These are phyloP conservation scores for Botryotinia globosa DNA, from an alignment of 2,329 filamentous ascomycete genomes.

Conservation along the genomic window DNA sequence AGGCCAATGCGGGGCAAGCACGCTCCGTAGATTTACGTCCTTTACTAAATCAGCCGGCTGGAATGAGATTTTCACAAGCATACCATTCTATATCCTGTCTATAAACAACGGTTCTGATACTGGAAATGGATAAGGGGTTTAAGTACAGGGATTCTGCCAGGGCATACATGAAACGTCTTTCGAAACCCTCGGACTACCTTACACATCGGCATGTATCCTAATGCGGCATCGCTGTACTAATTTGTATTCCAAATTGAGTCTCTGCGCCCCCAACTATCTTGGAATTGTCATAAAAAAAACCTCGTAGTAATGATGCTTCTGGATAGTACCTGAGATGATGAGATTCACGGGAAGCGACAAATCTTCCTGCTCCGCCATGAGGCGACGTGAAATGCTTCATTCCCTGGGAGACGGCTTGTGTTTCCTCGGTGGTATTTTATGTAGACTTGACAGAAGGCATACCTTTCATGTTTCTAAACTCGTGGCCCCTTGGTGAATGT, in stretches of 20 bases:
- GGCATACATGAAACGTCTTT: neutral
- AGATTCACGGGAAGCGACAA: neutral
- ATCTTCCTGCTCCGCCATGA: neutral
- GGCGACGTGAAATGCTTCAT: neutral
- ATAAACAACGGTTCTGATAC: neutral
- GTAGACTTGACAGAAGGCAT: neutral
- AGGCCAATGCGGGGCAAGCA: neutral
- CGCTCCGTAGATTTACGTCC: neutral
- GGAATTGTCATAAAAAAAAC: neutral
- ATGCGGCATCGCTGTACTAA: neutral
- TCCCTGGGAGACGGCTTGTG: neutral
- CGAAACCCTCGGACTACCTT: constrained; percentile 3
- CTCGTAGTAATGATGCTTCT: neutral
- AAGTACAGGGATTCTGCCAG: neutral
- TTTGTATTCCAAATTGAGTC: neutral
- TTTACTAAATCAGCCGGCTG: neutral
- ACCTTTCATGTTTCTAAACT: neutral
- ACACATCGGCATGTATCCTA: neutral
- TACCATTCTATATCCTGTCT: neutral
- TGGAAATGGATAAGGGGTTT: neutral
- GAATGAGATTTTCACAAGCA: constrained; percentile 1
- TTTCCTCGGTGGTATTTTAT: neutral
- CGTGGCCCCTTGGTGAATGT: neutral
- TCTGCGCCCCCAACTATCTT: neutral
- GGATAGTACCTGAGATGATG: constrained; percentile 5